Evolutionary conservation across 257 asterid species (phyloP), one percentile per base, ranked within the genome.

Genomic region (Phtheirospermum japonicum): DNA sequence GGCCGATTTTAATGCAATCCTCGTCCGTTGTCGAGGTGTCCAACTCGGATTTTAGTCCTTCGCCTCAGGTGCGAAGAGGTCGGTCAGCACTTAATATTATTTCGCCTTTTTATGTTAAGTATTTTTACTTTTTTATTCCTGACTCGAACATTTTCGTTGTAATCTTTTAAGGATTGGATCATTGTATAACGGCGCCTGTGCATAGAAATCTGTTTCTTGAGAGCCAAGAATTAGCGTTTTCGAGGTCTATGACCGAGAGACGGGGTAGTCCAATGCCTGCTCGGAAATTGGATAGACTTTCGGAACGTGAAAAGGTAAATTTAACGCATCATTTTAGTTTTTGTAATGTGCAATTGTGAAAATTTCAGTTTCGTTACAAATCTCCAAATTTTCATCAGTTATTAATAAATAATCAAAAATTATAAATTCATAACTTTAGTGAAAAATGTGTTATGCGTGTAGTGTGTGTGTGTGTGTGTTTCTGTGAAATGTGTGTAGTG

Each of bases 251-350:
- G 96, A 77, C 77, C 13, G 94, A 87, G 83, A 81, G 65, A 68
- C 72, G 71, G 68, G 78, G 78, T 40, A 83, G 67, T 76, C 84
- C 86, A 28, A 39, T 81, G 79, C 73, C 80, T 62, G 76, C 84
- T 57, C 82, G 73, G 43, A 87, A 74, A 71, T 71, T 89, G 77
- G 95, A 93, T 72, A 80, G 76, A 72, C 79, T 87, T 17, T 82
- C 94, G 2, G 95, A 93, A 77, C 80, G 77, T 59, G 90, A 85
- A 65, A 89, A 87, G 97, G 97, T 89, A 48, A 59, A 62, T n/a
- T 48, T 16, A 9, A 36, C 11, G 13, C 28, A 14, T 48, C 16
- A 11, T 9, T 14, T 48, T 48, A 42, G 18, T 42, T 42, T 42
- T 42, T 42, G 28, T 23, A 23, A 23, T 23, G 28, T 23, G 28